Evolutionary conservation across 257 asterid genomes (phyloP).

Genomic region (Knoxia roxburghii): DNA sequence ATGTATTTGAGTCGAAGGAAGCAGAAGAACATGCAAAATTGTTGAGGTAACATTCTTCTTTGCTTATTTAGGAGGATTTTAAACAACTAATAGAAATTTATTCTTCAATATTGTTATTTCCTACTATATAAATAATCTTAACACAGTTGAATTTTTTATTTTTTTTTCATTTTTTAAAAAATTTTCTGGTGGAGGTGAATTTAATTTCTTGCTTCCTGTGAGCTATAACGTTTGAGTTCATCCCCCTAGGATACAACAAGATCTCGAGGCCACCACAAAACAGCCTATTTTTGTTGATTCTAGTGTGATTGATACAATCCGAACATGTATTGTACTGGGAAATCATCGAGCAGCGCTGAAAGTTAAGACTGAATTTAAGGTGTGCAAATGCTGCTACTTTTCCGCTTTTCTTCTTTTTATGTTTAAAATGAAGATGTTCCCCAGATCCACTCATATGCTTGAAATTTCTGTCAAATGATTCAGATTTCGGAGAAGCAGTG

Average conservation of each 20-base stretch:
- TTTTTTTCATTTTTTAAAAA: too few species aligned
- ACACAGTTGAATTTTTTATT: neutral
- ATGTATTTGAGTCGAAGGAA: constrained; percentile 83
- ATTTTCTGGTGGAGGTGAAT: neutral
- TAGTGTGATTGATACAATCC: constrained; percentile 92
- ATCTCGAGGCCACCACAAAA: constrained; percentile 71
- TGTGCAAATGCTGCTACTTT: constrained; percentile 17
- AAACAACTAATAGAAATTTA: neutral
- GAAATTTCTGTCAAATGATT: constrained; percentile 21
- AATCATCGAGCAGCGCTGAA: constrained; percentile 76
- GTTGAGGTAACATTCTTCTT: constrained; percentile 44
- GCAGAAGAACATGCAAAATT: constrained; percentile 98
- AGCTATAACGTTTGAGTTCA: neutral
- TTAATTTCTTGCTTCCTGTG: neutral
- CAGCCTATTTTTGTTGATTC: constrained; percentile 94
- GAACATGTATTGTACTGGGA: constrained; percentile 88
- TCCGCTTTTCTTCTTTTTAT: neutral
- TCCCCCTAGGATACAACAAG: constrained; percentile 72
- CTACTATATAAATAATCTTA: neutral
- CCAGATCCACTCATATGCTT: neutral
- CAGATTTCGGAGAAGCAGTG: constrained; percentile 95
- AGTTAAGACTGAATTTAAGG: constrained; percentile 89
- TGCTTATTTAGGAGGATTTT: neutral
- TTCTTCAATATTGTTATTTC: neutral
- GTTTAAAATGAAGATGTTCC: neutral